Conservation (phyloP, 1,284 basidiomycete species). For the Ceratobasidium sp. region DNA sequence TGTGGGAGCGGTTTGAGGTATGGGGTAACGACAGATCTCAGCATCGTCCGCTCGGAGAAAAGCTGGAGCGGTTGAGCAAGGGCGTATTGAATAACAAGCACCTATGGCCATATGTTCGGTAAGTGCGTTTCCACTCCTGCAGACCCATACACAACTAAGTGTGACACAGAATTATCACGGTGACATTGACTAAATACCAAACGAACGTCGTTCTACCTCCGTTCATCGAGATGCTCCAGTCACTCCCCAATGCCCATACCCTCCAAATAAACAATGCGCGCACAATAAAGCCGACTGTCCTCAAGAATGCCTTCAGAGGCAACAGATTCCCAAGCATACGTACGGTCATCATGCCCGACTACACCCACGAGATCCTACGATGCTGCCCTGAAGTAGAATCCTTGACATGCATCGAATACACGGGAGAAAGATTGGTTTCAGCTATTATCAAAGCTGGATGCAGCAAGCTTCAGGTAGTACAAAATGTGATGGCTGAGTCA, state of each 20-base stretch:
- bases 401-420: slow-evolving; percentile 14
- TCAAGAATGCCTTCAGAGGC: slow-evolving; percentile 11
- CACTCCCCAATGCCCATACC: slow-evolving; percentile 5
- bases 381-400: slow-evolving; percentile 17
- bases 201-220: background rate
- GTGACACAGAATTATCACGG: slow-evolving; percentile 2
- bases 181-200: background rate
- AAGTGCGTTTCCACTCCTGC: background rate
- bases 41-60: no score
- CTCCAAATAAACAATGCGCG: background rate
- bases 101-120: slow-evolving; percentile 30
- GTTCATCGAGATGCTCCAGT: background rate
- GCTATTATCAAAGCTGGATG: slow-evolving; percentile 9
- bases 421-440: slow-evolving; percentile 15
- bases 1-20: slow-evolving; percentile 32
- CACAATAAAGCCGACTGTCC: background rate
- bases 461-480: slow-evolving; percentile 15
- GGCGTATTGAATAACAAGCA: background rate
- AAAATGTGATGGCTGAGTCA: background rate
- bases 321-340: slow-evolving; percentile 7
- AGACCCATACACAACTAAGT: background rate
- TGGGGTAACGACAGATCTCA: background rate
- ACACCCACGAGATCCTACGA: slow-evolving; percentile 21
- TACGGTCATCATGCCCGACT: slow-evolving; percentile 7
- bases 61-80: slow-evolving; percentile 15